Conservation (phyloP, 441 rosid genomes). For the Isatis lusitanica region DNA sequence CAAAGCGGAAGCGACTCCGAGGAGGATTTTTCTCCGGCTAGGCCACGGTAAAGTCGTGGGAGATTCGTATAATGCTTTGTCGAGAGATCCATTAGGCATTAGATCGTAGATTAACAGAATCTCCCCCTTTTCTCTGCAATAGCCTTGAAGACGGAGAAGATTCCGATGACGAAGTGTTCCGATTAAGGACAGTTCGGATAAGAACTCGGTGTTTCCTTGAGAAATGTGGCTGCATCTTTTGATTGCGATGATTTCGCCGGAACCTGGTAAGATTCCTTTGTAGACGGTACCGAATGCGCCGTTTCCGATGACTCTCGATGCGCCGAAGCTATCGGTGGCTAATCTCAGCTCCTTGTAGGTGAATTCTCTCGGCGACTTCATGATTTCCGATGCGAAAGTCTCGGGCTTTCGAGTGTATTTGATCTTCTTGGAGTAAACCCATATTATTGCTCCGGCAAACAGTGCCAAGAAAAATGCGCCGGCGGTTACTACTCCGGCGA, state of each 20-base stretch:
- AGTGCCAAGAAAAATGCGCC: slow-evolving; percentile 82
- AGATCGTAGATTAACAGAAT: slow-evolving; percentile 80
- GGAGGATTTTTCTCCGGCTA: slow-evolving; percentile 62
- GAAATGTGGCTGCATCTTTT: slow-evolving; percentile 80
- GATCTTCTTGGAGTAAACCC: slow-evolving; percentile 68
- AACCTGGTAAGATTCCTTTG: slow-evolving; percentile 65
- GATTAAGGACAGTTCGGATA: slow-evolving; percentile 78
- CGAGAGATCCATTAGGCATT: slow-evolving; percentile 94
- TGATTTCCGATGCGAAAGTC: slow-evolving; percentile 67
- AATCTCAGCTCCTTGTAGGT: slow-evolving; percentile 77
- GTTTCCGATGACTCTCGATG: slow-evolving; percentile 66
- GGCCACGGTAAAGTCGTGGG: slow-evolving; percentile 72
- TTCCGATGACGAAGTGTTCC: slow-evolving; percentile 87
- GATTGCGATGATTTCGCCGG: slow-evolving; percentile 80
- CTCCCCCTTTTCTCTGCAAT: slow-evolving; percentile 92
- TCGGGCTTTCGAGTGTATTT: slow-evolving; percentile 54
- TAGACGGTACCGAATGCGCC: slow-evolving; percentile 96
- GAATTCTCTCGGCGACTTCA: slow-evolving; percentile 87
- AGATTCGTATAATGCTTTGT: slow-evolving; percentile 82
- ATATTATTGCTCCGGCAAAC: slow-evolving; percentile 65
- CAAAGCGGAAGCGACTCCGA: slow-evolving; percentile 88
- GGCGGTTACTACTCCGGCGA: slow-evolving; percentile 91
- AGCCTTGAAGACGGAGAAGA: slow-evolving; percentile 87
- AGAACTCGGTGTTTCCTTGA: slow-evolving; percentile 82
- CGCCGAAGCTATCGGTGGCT: slow-evolving; percentile 75